Percentiles rank a stretch among this genome's conserved stretches.
Evolutionary conservation across 495 filamentous ascomycete genomes (phyloP).

Genomic region (Physcia stellaris): DNA sequence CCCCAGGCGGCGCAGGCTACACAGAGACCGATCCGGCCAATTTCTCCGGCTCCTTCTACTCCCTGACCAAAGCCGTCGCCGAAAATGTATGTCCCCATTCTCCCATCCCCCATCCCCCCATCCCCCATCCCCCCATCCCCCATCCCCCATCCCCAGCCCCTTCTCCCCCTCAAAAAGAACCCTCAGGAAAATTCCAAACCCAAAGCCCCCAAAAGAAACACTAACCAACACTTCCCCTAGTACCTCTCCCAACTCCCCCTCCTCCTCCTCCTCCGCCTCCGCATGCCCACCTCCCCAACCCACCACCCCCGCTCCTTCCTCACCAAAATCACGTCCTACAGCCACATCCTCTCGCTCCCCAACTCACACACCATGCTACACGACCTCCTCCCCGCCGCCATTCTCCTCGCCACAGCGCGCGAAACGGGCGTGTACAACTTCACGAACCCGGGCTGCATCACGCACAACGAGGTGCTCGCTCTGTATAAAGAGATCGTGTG

Average conservation of each 20-base stretch:
- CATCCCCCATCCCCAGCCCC: too few relatives aligned
- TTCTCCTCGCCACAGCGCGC: conserved; percentile 43
- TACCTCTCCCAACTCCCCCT: conserved; percentile 47
- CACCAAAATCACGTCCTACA: conserved; percentile 53
- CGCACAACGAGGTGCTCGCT: conserved; percentile 50
- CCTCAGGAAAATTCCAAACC: too few relatives aligned
- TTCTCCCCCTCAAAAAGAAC: too few relatives aligned
- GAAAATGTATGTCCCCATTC: conserved; percentile 43
- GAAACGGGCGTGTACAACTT: conserved; percentile 55
- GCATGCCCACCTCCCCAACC: conserved; percentile 58
- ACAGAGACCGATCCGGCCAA: conserved; percentile 49
- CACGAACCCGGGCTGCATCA: conserved; percentile 54
- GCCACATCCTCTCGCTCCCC: conserved; percentile 48
- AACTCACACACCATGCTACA: conserved; percentile 54
- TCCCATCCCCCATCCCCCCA: too few relatives aligned
- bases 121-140: too few relatives aligned
- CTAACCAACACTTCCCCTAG: conserved; percentile 22
- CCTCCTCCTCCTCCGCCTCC: conserved; percentile 44
- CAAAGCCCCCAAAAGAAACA: too few relatives aligned
- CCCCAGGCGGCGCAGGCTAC: conserved; percentile 43
- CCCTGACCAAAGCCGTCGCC: conserved; percentile 48
- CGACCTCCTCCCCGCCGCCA: conserved; percentile 46
- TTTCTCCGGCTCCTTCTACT: conserved; percentile 54
- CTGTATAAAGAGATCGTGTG: conserved; percentile 49
- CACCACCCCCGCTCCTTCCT: conserved; percentile 52